A percentile compares a stretch with the other conserved stretches of the same genome.
phyloP scores from a whole-genome alignment of 257 asterid genomes.

The Solanum etuberosum region DNA sequence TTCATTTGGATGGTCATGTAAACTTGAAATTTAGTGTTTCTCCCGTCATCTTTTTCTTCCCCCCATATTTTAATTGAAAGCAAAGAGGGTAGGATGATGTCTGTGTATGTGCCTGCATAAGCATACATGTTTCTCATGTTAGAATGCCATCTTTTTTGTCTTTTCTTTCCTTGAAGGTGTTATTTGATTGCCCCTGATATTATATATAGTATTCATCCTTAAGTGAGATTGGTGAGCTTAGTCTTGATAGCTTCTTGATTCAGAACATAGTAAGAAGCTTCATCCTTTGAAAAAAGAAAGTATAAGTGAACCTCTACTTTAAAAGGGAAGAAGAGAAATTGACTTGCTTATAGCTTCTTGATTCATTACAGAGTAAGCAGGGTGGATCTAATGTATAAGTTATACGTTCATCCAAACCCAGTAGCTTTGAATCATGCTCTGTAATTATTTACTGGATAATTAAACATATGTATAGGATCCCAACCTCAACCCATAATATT shows the following conservation, averaged over 20 bases:
- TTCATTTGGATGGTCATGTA: not conserved
- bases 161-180: not conserved
- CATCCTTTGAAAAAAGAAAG: not conserved
- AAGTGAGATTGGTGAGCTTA: not conserved
- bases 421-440: not conserved
- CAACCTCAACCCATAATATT: not conserved
- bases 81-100: not conserved
- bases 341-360: not conserved
- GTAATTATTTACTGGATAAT: not conserved
- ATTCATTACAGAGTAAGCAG: not conserved
- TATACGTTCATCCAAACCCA: not conserved
- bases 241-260: not conserved
- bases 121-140: not conserved
- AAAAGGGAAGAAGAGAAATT: not conserved
- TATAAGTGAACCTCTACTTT: not conserved
- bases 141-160: not conserved
- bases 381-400: not conserved
- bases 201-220: not conserved
- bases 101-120: not conserved
- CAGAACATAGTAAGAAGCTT: not conserved
- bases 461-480: not conserved
- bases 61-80: not conserved
- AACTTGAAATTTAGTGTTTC: not conserved
- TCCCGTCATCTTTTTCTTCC: not conserved
- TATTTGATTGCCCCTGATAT: not conserved